These are phyloP conservation scores for Scutellospora calospora DNA, from an alignment of 371 early-diverging fungal genomes.

Conservation along the genomic window DNA sequence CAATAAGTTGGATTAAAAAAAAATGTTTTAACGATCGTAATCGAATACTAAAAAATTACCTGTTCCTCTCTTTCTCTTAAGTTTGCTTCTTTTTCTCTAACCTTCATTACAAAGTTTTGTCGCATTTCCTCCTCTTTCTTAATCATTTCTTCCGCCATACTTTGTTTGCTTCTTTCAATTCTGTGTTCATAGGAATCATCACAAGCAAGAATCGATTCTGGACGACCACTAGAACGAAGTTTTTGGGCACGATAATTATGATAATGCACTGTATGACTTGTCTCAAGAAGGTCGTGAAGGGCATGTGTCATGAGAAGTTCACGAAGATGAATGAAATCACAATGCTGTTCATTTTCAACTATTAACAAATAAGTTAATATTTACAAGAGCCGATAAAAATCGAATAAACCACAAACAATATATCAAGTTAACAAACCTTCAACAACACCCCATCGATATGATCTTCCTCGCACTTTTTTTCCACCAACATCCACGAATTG, in stretches of 20 bases:
- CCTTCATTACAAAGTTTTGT: slow-evolving; percentile 74
- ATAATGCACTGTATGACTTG: slow-evolving; percentile 83
- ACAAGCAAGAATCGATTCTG: slow-evolving; percentile 76
- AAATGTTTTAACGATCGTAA: not conserved
- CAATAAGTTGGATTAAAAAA: no score
- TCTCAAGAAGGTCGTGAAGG: slow-evolving; percentile 83
- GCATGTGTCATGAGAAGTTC: slow-evolving; percentile 77
- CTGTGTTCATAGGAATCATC: slow-evolving; percentile 79
- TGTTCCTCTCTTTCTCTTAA: slow-evolving; percentile 74
- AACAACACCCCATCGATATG: slow-evolving; percentile 98
- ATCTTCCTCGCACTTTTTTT: slow-evolving; percentile 83
- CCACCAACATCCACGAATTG: slow-evolving; percentile 75
- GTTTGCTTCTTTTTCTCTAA: slow-evolving; percentile 76
- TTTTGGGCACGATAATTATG: slow-evolving; percentile 78
- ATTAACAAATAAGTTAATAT: not conserved
- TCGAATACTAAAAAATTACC: slow-evolving; percentile 45
- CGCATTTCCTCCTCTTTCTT: slow-evolving; percentile 80
- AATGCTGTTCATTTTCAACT: slow-evolving; percentile 89
- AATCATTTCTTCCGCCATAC: slow-evolving; percentile 72
- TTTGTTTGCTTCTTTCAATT: slow-evolving; percentile 63
- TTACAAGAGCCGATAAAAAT: not conserved
- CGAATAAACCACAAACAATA: not conserved
- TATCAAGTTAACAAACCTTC: slow-evolving; percentile 69
- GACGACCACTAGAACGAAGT: slow-evolving; percentile 69
- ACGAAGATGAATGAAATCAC: slow-evolving; percentile 88